Conservation (phyloP, 1,284 basidiomycete genomes). For the Cutaneotrichosporon cutaneum region DNA sequence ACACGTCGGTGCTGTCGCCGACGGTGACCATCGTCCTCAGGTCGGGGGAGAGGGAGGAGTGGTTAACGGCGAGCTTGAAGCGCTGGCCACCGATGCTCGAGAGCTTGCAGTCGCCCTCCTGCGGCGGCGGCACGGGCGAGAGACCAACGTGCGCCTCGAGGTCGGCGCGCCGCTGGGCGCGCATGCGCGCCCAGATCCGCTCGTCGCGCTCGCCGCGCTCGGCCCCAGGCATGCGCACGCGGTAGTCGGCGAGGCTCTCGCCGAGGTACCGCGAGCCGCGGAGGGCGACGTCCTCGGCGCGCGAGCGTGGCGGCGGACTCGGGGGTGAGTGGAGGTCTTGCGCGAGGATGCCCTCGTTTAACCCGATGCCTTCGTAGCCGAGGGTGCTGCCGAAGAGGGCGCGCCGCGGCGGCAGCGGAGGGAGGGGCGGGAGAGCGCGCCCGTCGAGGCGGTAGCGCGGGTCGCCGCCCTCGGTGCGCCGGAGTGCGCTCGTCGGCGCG, state of each 20-base stretch:
- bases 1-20: constrained; percentile 52
- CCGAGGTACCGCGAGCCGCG: constrained; percentile 21
- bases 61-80: constrained; percentile 50
- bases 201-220: constrained; percentile 11
- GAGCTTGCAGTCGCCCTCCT: constrained; percentile 28
- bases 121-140: not conserved
- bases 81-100: constrained; percentile 41
- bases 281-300: constrained; percentile 15
- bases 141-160: constrained; percentile 12
- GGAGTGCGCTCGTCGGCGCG: constrained; percentile 16
- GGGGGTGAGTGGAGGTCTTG: constrained; percentile 10
- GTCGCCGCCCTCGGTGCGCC: constrained; percentile 15
- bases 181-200: not conserved
- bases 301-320: not conserved
- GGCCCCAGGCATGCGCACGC: constrained; percentile 17
- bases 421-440: not conserved
- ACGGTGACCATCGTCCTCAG: constrained; percentile 51
- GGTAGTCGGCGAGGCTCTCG: constrained; percentile 20
- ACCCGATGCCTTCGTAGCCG: constrained; percentile 21
- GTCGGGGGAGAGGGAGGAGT: constrained; percentile 52
- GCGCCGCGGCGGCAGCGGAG: constrained; percentile 11
- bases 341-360: constrained; percentile 20
- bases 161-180: constrained; percentile 13
- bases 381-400: constrained; percentile 15
- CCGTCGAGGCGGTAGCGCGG: constrained; percentile 8